These are phyloP conservation scores for Trichophyton schoenleinii DNA, from an alignment of 2,329 filamentous ascomycete species.

Conservation along the genomic window DNA sequence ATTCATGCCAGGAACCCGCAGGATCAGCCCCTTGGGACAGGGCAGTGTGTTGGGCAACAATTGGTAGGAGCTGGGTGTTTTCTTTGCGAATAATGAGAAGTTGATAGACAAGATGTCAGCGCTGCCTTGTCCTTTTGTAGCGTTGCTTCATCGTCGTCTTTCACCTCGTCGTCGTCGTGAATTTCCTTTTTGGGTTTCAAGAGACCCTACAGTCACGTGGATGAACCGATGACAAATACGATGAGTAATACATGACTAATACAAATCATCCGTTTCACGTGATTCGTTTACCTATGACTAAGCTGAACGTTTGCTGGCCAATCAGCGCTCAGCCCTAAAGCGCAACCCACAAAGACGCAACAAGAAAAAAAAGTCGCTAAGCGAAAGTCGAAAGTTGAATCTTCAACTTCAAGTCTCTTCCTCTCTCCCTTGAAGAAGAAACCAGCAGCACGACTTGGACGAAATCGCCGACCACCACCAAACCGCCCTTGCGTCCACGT, in stretches of 20 bases:
- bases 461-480: conserved; percentile 21
- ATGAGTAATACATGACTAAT: background rate
- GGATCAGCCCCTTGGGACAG: too few species aligned
- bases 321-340: conserved; percentile 28
- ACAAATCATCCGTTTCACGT: background rate
- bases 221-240: background rate
- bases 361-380: conserved; percentile 21
- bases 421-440: conserved; percentile 17
- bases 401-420: conserved; percentile 20
- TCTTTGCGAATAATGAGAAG: background rate
- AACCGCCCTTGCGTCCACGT: conserved; percentile 20
- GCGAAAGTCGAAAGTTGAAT: conserved; percentile 31
- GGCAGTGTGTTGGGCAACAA: too few species aligned
- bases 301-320: background rate
- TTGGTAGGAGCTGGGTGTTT: too few species aligned
- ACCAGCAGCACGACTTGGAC: conserved; percentile 22
- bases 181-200: background rate
- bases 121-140: background rate
- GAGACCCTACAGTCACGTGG: background rate
- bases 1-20: too few species aligned
- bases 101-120: background rate
- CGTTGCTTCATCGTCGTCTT: background rate
- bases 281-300: background rate
- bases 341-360: conserved; percentile 22
- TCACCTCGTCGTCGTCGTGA: background rate